These are phyloP conservation scores for Tetrapisispora fleetii DNA, from an alignment of 805 yeast genomes.

Conservation along the genomic window DNA sequence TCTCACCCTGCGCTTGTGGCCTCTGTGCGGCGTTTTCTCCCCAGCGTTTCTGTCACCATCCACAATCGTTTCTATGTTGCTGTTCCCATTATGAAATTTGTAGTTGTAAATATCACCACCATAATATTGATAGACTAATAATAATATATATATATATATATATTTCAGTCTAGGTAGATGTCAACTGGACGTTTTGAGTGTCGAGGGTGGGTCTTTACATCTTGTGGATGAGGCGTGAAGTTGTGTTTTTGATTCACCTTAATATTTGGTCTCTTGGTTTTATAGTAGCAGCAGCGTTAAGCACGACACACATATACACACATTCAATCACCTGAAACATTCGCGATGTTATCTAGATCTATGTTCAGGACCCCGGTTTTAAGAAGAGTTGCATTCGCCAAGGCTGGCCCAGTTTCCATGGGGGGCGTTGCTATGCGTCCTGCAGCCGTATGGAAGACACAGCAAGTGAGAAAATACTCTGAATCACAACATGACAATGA, in stretches of 20 bases:
- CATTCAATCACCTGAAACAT: not conserved
- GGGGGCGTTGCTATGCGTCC: not conserved
- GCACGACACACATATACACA: not conserved
- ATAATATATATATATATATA: no score
- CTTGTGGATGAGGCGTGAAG: no score
- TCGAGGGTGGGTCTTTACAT: no score
- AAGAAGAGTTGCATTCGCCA: slow-evolving; percentile 10
- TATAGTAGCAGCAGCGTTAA: not conserved
- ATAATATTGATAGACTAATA: no score
- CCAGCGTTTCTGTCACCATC: no score
- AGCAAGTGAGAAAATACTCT: slow-evolving; percentile 57
- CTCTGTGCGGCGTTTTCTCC: no score
- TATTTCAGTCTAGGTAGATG: no score
- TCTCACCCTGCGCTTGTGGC: no score
- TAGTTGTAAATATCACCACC: no score
- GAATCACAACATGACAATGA: slow-evolving; percentile 69
- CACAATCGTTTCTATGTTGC: no score
- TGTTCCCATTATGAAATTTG: no score
- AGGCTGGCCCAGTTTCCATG: not conserved
- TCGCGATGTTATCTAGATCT: slow-evolving; percentile 12
- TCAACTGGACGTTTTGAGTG: no score
- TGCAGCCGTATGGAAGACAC: slow-evolving; percentile 3
- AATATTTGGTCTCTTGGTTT: not conserved
- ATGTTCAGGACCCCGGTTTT: slow-evolving; percentile 9
- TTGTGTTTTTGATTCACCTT: not conserved